These are phyloP conservation scores for Psilocybe cyanescens DNA, from an alignment of 768 basidiomycete species.

Conservation along the genomic window DNA sequence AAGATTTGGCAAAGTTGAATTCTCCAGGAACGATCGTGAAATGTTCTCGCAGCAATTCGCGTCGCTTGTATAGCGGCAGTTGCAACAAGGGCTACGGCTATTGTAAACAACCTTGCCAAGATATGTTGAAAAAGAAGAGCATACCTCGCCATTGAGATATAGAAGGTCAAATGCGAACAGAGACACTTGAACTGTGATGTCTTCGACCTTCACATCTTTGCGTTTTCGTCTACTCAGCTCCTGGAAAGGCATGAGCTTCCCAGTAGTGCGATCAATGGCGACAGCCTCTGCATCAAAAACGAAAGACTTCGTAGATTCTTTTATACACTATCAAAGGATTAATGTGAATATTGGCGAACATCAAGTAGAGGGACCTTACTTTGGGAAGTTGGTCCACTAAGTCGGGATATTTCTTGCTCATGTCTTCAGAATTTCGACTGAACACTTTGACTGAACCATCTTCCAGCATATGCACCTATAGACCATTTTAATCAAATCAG, in stretches of 20 bases:
- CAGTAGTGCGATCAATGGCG: conserved; percentile 85
- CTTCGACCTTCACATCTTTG: conserved; percentile 97
- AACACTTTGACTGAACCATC: conserved; percentile 90
- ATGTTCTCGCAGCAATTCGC: conserved; percentile 75
- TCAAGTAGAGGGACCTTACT: conserved; percentile 42
- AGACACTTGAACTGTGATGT: conserved; percentile 96
- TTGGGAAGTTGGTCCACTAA: conserved; percentile 91
- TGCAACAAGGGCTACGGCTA: conserved; percentile 76
- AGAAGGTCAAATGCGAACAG: conserved; percentile 95
- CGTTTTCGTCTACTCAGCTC: conserved; percentile 93
- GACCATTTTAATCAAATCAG: not conserved
- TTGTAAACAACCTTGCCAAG: not conserved
- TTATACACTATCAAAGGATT: conserved; percentile 68
- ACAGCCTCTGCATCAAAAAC: conserved; percentile 98
- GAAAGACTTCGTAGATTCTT: conserved; percentile 82
- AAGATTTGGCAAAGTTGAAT: conserved; percentile 91
- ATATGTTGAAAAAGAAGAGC: conserved; percentile 21
- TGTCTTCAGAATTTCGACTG: conserved; percentile 97
- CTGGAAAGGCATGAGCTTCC: conserved; percentile 96
- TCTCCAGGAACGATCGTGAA: conserved; percentile 86
- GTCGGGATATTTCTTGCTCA: conserved; percentile 99
- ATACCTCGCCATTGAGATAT: conserved; percentile 95
- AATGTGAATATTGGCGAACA: not conserved
- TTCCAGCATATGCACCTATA: conserved; percentile 79
- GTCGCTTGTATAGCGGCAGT: conserved; percentile 72